phyloP scores from a whole-genome alignment of 805 yeast genomes.

The Debaryomyces maramus region DNA sequence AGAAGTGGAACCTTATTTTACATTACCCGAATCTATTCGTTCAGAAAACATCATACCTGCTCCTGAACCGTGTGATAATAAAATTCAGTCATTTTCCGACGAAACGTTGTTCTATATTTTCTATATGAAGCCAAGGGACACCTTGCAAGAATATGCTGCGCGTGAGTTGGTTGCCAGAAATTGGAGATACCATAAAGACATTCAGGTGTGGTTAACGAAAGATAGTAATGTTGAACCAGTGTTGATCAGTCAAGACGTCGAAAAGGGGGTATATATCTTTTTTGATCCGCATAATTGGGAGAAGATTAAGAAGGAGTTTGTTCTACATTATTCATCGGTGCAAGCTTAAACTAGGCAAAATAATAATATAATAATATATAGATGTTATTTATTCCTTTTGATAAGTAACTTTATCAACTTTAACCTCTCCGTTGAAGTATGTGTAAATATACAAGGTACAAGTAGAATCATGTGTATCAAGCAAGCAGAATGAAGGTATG shows the following conservation, averaged over 20 bases:
- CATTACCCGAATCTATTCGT: conserved; percentile 52
- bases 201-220: conserved; percentile 95
- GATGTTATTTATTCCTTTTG: conserved; percentile 25
- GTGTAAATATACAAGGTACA: conserved; percentile 88
- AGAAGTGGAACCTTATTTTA: conserved; percentile 83
- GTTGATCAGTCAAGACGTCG: conserved; percentile 75
- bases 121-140: conserved; percentile 90
- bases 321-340: conserved; percentile 47
- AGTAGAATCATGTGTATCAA: conserved; percentile 78
- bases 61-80: conserved; percentile 47
- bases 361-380: conserved; percentile 5
- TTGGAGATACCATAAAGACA: conserved; percentile 96
- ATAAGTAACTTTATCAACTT: conserved; percentile 76
- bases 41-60: conserved; percentile 33
- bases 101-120: conserved; percentile 92
- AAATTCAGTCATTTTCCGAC: conserved; percentile 69
- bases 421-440: conserved; percentile 74
- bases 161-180: conserved; percentile 86
- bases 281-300: conserved; percentile 98
- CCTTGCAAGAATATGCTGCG: conserved; percentile 91
- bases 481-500: conserved; percentile 84
- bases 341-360: conserved; percentile 21
- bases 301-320: conserved; percentile 72
- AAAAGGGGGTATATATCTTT: conserved; percentile 89
- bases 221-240: conserved; percentile 88